A percentile compares a stretch with the other conserved stretches of the same genome.
phyloP scores from a whole-genome alignment of 176 grass and related monocot genomes.

The Bothriochloa decipiens region DNA sequence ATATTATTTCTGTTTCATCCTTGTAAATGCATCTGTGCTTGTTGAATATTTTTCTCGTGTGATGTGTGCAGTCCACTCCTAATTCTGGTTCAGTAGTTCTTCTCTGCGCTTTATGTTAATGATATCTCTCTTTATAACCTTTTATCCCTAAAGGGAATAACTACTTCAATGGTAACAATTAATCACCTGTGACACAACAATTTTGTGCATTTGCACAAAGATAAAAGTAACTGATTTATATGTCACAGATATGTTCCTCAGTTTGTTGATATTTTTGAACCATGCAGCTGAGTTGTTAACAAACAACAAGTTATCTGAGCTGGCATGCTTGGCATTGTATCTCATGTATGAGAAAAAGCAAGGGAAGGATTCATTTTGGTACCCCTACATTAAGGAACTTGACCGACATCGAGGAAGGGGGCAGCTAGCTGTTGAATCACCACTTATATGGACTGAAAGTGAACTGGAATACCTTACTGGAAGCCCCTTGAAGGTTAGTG shows the following conservation, averaged over 20 bases:
- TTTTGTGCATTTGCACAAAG: conserved; percentile 7
- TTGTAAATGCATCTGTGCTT: neutral
- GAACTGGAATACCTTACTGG: conserved; percentile 87
- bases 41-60: conserved; percentile 15
- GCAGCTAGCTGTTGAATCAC: conserved; percentile 93
- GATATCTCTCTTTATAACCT: neutral
- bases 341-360: conserved; percentile 99
- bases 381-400: conserved; percentile 92
- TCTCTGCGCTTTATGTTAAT: neutral
- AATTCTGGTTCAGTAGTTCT: neutral
- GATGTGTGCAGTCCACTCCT: neutral
- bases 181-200: neutral
- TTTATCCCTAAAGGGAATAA: neutral
- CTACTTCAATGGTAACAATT: neutral
- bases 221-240: conserved; percentile 31
- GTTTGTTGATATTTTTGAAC: conserved; percentile 30
- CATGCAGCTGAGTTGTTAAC: conserved; percentile 91
- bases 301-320: conserved; percentile 95
- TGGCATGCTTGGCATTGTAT: conserved; percentile 97
- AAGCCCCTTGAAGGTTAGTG: conserved; percentile 77
- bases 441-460: conserved; percentile 87
- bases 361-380: conserved; percentile 91
- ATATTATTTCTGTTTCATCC: conserved; percentile 22
- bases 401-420: conserved; percentile 94
- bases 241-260: conserved; percentile 12